A percentile compares a stretch with the other conserved stretches of the same genome.
These are phyloP conservation scores for Orbilia brochopaga DNA, from an alignment of 2,329 filamentous ascomycete genomes.

Conservation along the genomic window DNA sequence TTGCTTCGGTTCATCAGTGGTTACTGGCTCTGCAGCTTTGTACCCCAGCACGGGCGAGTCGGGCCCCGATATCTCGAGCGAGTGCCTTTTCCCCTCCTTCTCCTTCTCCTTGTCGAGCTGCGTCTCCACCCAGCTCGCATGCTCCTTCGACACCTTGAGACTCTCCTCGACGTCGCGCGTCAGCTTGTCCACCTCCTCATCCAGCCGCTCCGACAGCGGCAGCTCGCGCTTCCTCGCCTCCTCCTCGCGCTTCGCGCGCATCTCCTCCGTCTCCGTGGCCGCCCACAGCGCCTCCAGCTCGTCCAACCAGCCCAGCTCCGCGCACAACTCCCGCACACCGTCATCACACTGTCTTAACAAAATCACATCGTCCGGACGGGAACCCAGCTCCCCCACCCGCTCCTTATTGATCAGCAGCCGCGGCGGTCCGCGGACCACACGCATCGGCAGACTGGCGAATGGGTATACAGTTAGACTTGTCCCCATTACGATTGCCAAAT, in stretches of 20 bases:
- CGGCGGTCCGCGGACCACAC: slow-evolving; percentile 69
- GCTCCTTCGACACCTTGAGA: slow-evolving; percentile 51
- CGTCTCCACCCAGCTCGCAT: slow-evolving; percentile 30
- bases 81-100: slow-evolving; percentile 1
- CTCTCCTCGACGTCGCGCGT: slow-evolving; percentile 57
- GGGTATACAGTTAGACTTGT: slow-evolving; percentile 87
- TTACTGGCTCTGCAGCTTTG: slow-evolving; percentile 17
- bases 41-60: slow-evolving; percentile 23
- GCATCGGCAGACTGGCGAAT: slow-evolving; percentile 78
- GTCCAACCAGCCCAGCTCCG: slow-evolving; percentile 80
- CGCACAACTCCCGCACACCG: slow-evolving; percentile 78
- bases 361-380: slow-evolving; percentile 80
- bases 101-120: slow-evolving; percentile 29
- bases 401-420: slow-evolving; percentile 88
- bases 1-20: not conserved
- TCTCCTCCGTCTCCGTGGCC: slow-evolving; percentile 58
- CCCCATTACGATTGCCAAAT: slow-evolving; percentile 83
- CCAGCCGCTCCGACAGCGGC: slow-evolving; percentile 51
- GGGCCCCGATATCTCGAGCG: slow-evolving; percentile 8
- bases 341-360: slow-evolving; percentile 81
- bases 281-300: slow-evolving; percentile 80
- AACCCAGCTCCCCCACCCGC: slow-evolving; percentile 77
- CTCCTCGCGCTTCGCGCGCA: slow-evolving; percentile 61
- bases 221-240: slow-evolving; percentile 35
- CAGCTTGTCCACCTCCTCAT: slow-evolving; percentile 57